These are phyloP conservation scores for Anacardium occidentale DNA, from an alignment of 345 rosid species.

Conservation along the genomic window DNA sequence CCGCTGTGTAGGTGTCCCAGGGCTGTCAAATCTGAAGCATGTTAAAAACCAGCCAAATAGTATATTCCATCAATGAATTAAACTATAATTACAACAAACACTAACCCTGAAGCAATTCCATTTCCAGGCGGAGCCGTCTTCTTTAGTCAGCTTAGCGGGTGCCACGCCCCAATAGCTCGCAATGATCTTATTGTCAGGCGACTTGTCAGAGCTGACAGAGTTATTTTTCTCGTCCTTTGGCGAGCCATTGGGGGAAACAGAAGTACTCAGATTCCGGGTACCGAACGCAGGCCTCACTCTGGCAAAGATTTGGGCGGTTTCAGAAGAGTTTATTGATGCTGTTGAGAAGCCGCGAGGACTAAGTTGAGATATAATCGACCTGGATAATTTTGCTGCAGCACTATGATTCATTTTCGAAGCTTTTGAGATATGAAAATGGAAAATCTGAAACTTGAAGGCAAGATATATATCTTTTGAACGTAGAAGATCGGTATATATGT, in stretches of 20 bases:
- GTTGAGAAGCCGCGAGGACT: slow-evolving; percentile 7
- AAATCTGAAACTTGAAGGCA: neutral
- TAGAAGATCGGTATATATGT: neutral
- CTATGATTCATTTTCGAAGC: neutral
- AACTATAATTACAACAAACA: neutral
- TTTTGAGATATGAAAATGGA: neutral
- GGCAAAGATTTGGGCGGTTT: neutral
- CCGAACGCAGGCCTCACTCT: slow-evolving; percentile 8
- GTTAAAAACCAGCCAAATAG: too few species aligned
- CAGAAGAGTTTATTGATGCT: neutral
- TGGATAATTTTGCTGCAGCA: slow-evolving; percentile 8
- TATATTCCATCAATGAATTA: too few species aligned
- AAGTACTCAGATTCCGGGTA: slow-evolving; percentile 15
- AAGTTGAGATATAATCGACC: neutral
- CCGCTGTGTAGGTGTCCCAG: slow-evolving; percentile 62
- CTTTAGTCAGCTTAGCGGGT: slow-evolving; percentile 43
- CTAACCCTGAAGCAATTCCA: slow-evolving; percentile 61
- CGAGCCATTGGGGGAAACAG: neutral
- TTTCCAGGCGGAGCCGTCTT: slow-evolving; percentile 67
- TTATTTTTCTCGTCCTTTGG: slow-evolving; percentile 9
- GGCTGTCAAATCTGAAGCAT: slow-evolving; percentile 31
- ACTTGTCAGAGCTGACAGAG: neutral
- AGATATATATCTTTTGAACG: neutral
- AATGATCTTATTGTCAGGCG: slow-evolving; percentile 14
- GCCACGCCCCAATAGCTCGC: slow-evolving; percentile 58